Evolutionary conservation across 345 rosid species (phyloP).

Genomic region (Citrus reticulata): DNA sequence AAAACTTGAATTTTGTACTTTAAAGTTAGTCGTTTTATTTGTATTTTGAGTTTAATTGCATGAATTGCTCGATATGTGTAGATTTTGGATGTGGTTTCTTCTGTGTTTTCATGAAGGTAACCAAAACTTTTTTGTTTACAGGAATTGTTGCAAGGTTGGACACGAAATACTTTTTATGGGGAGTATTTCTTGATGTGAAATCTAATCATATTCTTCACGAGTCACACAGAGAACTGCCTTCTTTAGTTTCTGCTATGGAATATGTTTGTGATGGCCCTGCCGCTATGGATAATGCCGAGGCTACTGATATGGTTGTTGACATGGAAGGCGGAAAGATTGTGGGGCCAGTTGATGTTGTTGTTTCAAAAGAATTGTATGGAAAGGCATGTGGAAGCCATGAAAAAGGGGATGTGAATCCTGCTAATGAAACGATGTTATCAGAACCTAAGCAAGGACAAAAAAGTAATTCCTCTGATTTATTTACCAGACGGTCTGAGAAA

Average conservation of each 20-base stretch:
- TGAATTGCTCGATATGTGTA: neutral
- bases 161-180: constrained; percentile 35
- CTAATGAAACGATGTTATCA: neutral
- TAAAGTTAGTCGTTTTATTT: neutral
- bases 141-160: constrained; percentile 22
- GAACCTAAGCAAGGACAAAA: neutral
- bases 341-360: constrained; percentile 21
- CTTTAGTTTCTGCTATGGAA: neutral
- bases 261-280: neutral
- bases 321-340: constrained; percentile 29
- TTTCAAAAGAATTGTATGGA: constrained; percentile 13
- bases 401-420: neutral
- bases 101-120: neutral
- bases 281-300: neutral
- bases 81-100: neutral
- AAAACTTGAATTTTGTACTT: neutral
- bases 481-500: neutral
- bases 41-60: neutral
- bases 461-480: neutral
- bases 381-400: neutral
- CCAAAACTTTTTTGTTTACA: constrained; percentile 9
- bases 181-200: constrained; percentile 25
- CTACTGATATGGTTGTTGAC: constrained; percentile 33
- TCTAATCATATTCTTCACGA: constrained; percentile 9
- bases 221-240: neutral